These are phyloP conservation scores for Aspergillus sergii DNA, from an alignment of 2,329 filamentous ascomycete genomes.

Conservation along the genomic window DNA sequence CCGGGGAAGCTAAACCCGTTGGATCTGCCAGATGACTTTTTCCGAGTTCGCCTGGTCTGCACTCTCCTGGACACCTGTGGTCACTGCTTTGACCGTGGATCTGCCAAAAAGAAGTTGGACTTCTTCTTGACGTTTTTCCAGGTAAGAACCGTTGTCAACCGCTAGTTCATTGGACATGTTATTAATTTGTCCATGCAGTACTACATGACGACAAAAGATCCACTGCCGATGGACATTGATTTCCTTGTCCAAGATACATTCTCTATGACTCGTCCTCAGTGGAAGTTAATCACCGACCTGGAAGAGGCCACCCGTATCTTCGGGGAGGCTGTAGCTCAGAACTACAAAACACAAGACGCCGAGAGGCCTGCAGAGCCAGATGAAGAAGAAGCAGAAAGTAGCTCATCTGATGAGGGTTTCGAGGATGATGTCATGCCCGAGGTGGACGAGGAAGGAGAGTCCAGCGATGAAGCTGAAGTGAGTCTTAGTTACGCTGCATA, in stretches of 20 bases:
- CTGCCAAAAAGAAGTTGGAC: conserved; percentile 94
- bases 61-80: conserved; percentile 93
- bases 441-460: conserved; percentile 57
- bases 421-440: conserved; percentile 62
- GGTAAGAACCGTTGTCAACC: conserved; percentile 44
- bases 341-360: conserved; percentile 77
- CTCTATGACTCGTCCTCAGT: conserved; percentile 81
- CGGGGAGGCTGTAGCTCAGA: conserved; percentile 82
- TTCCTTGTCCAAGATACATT: conserved; percentile 95
- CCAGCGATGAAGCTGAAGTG: conserved; percentile 54
- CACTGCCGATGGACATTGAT: conserved; percentile 93
- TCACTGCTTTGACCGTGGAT: conserved; percentile 91
- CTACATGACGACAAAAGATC: conserved; percentile 88
- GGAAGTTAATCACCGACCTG: conserved; percentile 79
- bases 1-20: conserved; percentile 76
- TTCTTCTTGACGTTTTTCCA: conserved; percentile 97
- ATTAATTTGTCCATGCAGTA: conserved; percentile 59
- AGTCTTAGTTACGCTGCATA: conserved; percentile 22
- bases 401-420: conserved; percentile 75
- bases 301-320: conserved; percentile 84
- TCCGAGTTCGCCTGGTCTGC: conserved; percentile 87
- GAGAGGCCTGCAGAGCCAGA: conserved; percentile 72
- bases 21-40: conserved; percentile 91
- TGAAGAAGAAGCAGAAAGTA: conserved; percentile 71
- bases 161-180: conserved; percentile 15